Base-by-base conservation (phyloP, 805 yeast genomes). In the Myxozyma neotropica region DNA sequence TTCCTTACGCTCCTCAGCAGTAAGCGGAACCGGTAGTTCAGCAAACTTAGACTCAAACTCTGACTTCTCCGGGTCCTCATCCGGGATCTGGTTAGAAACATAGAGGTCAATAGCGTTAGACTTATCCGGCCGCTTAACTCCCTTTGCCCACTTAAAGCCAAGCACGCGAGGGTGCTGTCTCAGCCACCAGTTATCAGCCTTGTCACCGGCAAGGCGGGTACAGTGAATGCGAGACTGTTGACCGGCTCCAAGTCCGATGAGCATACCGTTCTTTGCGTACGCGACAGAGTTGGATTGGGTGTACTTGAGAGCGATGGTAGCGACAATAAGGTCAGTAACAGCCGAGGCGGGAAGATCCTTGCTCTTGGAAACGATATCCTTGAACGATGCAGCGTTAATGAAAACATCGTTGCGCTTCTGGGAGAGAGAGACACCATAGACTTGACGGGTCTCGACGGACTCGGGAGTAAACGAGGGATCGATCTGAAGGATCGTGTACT, bases 111-210 rank as follows among this genome's bases (percentile, higher is more conserved):
- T 94, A 57, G 97, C 99, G 74, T 94, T 94, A 53, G 96, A 88
- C 83, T 94, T 94, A 75, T 94, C 99, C 65, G 98, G 97, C 80
- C 97, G 89, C 84, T 94, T 94, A 68, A 88, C 88, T 72, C 98
- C 98, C 80, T 90, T 90, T 65, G 96, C 96, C 98, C 98, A 94
- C 79, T 93, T 83, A 84, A 94, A 88, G 24, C 79, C 94, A 61
- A 94, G 79, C 7, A 94, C 98, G 74, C 80, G 84, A 68, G 98
- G 98, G 78, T 94, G 99, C 77, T 94, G 98, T 81, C 99, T 88
- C 73, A 94, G 83, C 99, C 99, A 94, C 98, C 98, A 94, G 83
- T 92, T 92, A 77, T 94, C 97, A 67, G 98, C 97, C 82, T 94
- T 94, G 73, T 94, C 99, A 75, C 99, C 99, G 53, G 99, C 99